Base-by-base conservation (phyloP, 2,329 filamentous ascomycete species). In the Penicillium hordei region DNA sequence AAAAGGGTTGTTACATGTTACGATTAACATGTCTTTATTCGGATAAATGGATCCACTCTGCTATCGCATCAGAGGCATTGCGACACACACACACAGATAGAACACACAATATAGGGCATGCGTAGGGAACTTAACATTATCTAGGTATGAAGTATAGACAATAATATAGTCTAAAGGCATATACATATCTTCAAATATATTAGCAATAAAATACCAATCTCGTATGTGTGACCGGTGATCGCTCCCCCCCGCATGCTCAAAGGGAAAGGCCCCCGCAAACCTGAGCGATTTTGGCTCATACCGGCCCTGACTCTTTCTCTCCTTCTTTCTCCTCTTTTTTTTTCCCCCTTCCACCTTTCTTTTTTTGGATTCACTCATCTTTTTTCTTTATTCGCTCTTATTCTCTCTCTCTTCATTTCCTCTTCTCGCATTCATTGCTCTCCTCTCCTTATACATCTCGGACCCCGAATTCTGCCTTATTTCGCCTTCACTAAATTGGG, bases 181-280 rank as follows among this genome's bases (percentile, higher is more conserved):
- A 53, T 12, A 53, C 7, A 55, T 40, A 42, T 27, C 38, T 45
- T 34, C 27, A 21, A 42, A 36, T 38, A 44, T 21, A 50, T 6
- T 33, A 55, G 27, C n/a, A 57, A 52, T 46, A 48, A 60, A 49
- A 48, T 55, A 40, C 57, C 36, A 51, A 52, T 9, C 5, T n/a
- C 29, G 50, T 52, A 52, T 52, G 54, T 59, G 51, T 55, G 57
- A 63, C 59, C 46, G 49, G 52, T 58, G 61, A 60, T 60, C 52
- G 57, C 52, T 58, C 62, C 62, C 65, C 65, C 65, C 65, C 64
- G 62, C 65, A 67, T 66, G 65, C 65, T 67, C 65, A 67, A 65
- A 65, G 64, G 59, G 58, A 66, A 65, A 65, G 59, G 62, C 57
- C 65, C 63, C 67, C 60, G 60, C 60, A 64, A 67, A 65, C 57